These are phyloP conservation scores for Aspergillus ostianus DNA, from an alignment of 495 filamentous ascomycete genomes.

Conservation along the genomic window DNA sequence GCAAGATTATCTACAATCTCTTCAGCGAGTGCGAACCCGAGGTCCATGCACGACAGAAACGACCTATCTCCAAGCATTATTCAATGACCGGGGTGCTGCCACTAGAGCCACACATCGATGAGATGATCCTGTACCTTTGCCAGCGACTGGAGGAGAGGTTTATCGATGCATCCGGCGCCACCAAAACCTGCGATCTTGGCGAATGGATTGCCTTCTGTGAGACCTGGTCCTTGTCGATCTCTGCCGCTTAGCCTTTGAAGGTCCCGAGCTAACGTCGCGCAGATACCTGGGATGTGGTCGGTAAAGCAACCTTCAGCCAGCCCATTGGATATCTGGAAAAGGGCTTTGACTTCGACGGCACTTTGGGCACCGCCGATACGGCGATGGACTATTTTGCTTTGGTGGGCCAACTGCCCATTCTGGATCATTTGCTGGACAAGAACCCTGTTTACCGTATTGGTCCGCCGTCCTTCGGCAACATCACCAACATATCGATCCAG, in stretches of 20 bases:
- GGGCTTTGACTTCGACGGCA: constrained; percentile 32
- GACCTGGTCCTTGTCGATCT: constrained; percentile 5
- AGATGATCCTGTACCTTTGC: constrained; percentile 30
- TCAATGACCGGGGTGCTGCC: constrained; percentile 27
- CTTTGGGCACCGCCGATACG: constrained; percentile 13
- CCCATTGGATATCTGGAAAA: constrained; percentile 37
- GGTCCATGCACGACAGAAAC: constrained; percentile 30
- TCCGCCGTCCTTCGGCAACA: constrained; percentile 20
- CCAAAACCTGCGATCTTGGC: constrained; percentile 27
- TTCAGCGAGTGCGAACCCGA: constrained; percentile 30
- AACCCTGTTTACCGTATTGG: constrained; percentile 44
- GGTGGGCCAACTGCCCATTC: constrained; percentile 58
- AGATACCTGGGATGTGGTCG: constrained; percentile 39
- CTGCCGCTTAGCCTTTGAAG: not conserved
- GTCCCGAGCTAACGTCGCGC: not conserved
- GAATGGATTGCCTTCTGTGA: constrained; percentile 34
- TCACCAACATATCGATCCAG: constrained; percentile 26
- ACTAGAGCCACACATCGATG: constrained; percentile 34
- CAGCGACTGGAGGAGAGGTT: constrained; percentile 34
- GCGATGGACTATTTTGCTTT: constrained; percentile 25
- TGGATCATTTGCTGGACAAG: constrained; percentile 60
- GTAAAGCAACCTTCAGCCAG: constrained; percentile 34
- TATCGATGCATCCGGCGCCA: constrained; percentile 15
- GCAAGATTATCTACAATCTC: constrained; percentile 33
- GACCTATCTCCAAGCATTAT: constrained; percentile 38